Conservation (phyloP, 345 rosid genomes). For the Syzygium oleosum region DNA sequence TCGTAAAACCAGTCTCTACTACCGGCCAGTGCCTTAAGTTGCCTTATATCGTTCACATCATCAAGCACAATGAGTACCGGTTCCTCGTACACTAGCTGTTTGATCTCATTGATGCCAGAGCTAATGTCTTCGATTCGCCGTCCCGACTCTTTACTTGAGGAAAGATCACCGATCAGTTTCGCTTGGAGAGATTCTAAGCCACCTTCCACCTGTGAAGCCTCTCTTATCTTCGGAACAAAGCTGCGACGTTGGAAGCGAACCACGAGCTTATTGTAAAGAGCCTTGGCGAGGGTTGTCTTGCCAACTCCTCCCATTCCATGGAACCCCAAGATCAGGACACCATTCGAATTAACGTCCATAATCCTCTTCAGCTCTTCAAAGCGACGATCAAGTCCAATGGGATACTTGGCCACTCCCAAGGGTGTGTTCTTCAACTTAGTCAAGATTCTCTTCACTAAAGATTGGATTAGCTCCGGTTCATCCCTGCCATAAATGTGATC, state of each 20-base stretch:
- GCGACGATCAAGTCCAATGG: slow-evolving; percentile 27
- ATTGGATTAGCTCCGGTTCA: slow-evolving; percentile 14
- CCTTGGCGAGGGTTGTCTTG: slow-evolving; percentile 36
- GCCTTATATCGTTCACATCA: slow-evolving; percentile 36
- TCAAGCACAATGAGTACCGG: slow-evolving; percentile 45
- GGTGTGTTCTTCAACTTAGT: slow-evolving; percentile 42
- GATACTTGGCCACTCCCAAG: slow-evolving; percentile 24
- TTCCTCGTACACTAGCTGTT: slow-evolving; percentile 3
- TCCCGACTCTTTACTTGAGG: neutral
- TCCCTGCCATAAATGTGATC: neutral
- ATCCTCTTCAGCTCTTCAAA: slow-evolving; percentile 5
- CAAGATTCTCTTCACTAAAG: slow-evolving; percentile 32
- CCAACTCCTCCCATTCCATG: slow-evolving; percentile 36
- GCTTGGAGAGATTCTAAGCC: slow-evolving; percentile 37
- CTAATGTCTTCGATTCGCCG: slow-evolving; percentile 2
- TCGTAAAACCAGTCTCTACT: slow-evolving; percentile 29
- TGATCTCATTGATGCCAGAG: slow-evolving; percentile 16
- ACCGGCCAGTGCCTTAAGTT: slow-evolving; percentile 37
- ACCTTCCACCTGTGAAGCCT: slow-evolving; percentile 3
- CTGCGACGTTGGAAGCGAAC: slow-evolving; percentile 10
- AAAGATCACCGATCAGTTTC: slow-evolving; percentile 19
- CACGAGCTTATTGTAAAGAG: slow-evolving; percentile 23
- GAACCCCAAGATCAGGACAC: slow-evolving; percentile 17
- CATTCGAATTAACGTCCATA: slow-evolving; percentile 7
- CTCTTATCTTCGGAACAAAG: slow-evolving; percentile 24